Evolutionary conservation across 495 filamentous ascomycete genomes (phyloP), one percentile per base, ranked within the genome.

Genomic region (Hypoxylon perforatum): DNA sequence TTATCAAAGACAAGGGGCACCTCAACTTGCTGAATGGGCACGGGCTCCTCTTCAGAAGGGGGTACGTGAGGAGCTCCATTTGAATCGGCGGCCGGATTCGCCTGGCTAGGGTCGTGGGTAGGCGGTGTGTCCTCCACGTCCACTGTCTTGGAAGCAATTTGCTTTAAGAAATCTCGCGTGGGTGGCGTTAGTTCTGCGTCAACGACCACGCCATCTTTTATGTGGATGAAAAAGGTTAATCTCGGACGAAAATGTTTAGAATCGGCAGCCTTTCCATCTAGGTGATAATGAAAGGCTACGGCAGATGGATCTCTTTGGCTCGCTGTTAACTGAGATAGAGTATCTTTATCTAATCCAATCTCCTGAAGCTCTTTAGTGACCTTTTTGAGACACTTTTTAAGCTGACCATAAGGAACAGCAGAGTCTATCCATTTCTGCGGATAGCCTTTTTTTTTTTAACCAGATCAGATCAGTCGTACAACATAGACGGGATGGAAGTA

Each of bases 331-430:
- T 77, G 76, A 38, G 80, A 77, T 23, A 92, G 73, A n/a, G 86
- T 89, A 11, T 84, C 78, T 3, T 81, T 79, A 49, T 87, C 84
- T 45, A 92, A 82, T 10, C 90, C 90, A 8, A 90, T 73, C 14
- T 76, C 77, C 12, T 77, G 68, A 7, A 92, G 80, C 74, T 92
- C 90, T 41, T 77, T 71, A 51, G 85, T 69, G 25, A 92, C 84
- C 72, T 85, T 86, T 64, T 88, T 90, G 69, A 92, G 84, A 74
- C 89, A 86, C 75, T 91, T 92, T 74, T 92, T 92, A 55, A 92
- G 85, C 66, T 90, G 83, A 33, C 85, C 79, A 73, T 92, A 92
- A 47, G 87, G 88, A 57, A 92, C 89, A 15, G 90, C 90, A 42
- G 82, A 84, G 14, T 87, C 82, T 4, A 89, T 81, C 90, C 90